These are phyloP conservation scores for Monosporozyma aquatica DNA, from an alignment of 805 yeast genomes.

Conservation along the genomic window DNA sequence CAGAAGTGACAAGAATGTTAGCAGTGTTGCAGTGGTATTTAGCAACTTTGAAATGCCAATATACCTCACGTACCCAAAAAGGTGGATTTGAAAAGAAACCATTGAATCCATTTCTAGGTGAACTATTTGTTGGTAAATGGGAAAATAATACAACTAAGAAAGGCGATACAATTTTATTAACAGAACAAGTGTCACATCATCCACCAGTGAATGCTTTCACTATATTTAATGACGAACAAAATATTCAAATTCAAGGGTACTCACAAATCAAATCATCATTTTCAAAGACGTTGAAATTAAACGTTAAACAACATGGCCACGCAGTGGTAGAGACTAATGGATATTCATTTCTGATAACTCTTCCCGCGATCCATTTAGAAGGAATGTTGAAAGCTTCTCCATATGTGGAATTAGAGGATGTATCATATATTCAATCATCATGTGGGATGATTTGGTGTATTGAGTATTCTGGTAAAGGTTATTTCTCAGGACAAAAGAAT, in stretches of 20 bases:
- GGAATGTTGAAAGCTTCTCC: conserved; percentile 88
- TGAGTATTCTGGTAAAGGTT: conserved; percentile 88
- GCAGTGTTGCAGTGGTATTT: conserved; percentile 88
- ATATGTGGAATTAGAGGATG: conserved; percentile 87
- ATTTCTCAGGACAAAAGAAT: conserved; percentile 93
- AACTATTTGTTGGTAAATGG: conserved; percentile 88
- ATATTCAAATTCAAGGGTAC: conserved; percentile 73
- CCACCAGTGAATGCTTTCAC: conserved; percentile 94
- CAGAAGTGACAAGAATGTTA: conserved; percentile 44
- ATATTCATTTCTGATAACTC: conserved; percentile 67
- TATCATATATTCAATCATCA: conserved; percentile 71
- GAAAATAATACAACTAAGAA: conserved; percentile 41
- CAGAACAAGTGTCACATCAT: conserved; percentile 95
- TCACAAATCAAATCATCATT: conserved; percentile 81
- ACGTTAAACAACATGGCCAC: conserved; percentile 88
- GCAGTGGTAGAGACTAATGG: conserved; percentile 59
- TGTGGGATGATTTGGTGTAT: conserved; percentile 64
- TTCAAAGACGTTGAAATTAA: conserved; percentile 62
- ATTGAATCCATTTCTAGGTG: conserved; percentile 92
- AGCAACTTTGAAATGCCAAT: conserved; percentile 84
- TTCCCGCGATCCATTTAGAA: conserved; percentile 91
- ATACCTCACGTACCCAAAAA: conserved; percentile 81
- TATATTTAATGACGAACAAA: conserved; percentile 60
- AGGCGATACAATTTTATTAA: conserved; percentile 71
- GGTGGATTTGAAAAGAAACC: conserved; percentile 96